These are phyloP conservation scores for Candida suzukii DNA, from an alignment of 805 yeast species.

Conservation along the genomic window DNA sequence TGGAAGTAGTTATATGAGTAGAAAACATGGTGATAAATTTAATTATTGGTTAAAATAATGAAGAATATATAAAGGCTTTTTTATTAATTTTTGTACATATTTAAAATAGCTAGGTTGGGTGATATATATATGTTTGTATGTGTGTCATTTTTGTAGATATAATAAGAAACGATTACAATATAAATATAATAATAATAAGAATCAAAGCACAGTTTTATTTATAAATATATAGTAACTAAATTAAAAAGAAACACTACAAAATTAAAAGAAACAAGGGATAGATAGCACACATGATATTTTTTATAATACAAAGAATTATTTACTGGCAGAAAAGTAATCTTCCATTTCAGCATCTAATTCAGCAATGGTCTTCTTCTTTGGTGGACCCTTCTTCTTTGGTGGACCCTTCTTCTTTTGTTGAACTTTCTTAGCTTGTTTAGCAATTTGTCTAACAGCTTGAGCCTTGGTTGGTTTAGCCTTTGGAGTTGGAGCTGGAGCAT, in stretches of 20 bases:
- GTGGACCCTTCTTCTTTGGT: conserved; percentile 29
- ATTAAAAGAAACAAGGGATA: background rate
- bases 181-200: too few species aligned
- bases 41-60: conserved; percentile 11
- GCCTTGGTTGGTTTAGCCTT: conserved; percentile 8
- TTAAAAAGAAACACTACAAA: background rate
- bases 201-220: too few species aligned
- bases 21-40: conserved; percentile 30
- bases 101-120: too few species aligned
- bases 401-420: conserved; percentile 4
- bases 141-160: background rate
- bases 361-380: conserved; percentile 68
- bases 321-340: conserved; percentile 68
- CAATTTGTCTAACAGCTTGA: conserved; percentile 4
- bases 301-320: conserved; percentile 3
- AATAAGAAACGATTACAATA: background rate
- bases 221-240: background rate
- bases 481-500: conserved; percentile 13
- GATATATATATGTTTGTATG: too few species aligned
- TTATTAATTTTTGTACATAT: background rate
- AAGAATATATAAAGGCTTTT: background rate
- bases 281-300: too few species aligned
- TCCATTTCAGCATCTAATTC: conserved; percentile 98
- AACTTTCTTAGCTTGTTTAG: conserved; percentile 9
- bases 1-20: conserved; percentile 50